These are phyloP conservation scores for Penicillium palitans DNA, from an alignment of 2,329 filamentous ascomycete species.

Conservation along the genomic window DNA sequence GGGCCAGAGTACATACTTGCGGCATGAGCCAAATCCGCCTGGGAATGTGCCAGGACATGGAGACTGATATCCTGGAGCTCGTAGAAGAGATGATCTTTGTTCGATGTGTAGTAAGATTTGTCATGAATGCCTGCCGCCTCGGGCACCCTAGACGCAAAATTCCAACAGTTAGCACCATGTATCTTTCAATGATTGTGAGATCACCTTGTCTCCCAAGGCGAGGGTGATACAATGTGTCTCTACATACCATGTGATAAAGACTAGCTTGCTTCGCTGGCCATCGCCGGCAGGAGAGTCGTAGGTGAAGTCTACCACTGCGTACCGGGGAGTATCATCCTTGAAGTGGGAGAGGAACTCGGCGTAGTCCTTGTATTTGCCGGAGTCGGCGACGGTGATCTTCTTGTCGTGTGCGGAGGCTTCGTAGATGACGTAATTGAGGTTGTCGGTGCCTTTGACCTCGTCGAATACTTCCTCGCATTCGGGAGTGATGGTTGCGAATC, in stretches of 20 bases:
- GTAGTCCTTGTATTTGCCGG: conserved; percentile 21
- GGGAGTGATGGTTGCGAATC: conserved; percentile 22
- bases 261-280: conserved; percentile 19
- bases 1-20: conserved; percentile 14
- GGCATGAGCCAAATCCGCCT: conserved; percentile 17
- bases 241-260: conserved; percentile 25
- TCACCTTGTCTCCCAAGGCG: not conserved
- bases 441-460: conserved; percentile 21
- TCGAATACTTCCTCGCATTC: conserved; percentile 22
- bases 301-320: conserved; percentile 19
- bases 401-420: conserved; percentile 23
- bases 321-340: conserved; percentile 18
- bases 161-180: conserved; percentile 2
- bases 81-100: conserved; percentile 23
- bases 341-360: conserved; percentile 17
- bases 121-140: conserved; percentile 19
- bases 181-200: not conserved
- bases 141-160: conserved; percentile 16
- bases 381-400: conserved; percentile 18
- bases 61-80: conserved; percentile 22
- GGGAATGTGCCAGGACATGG: conserved; percentile 22
- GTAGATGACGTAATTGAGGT: conserved; percentile 22
- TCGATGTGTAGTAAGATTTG: conserved; percentile 19
- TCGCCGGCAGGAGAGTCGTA: conserved; percentile 19
- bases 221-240: not conserved